These are phyloP conservation scores for Coemansia guatemalensis DNA, from an alignment of 192 early-diverging fungal species.

Conservation along the genomic window DNA sequence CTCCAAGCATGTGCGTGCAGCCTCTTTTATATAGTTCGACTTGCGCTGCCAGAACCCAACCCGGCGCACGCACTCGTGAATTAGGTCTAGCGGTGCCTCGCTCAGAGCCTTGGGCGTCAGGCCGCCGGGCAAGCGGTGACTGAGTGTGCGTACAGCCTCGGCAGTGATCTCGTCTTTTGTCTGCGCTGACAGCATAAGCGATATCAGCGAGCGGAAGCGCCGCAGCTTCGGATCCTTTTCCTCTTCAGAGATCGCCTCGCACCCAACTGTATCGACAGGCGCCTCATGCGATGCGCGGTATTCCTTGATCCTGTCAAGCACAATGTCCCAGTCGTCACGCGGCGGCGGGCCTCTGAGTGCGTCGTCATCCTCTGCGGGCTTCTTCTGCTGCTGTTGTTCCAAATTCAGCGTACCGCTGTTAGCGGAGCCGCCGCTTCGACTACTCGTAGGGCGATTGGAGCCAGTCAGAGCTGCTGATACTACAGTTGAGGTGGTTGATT, in stretches of 20 bases:
- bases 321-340: constrained; percentile 64
- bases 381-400: constrained; percentile 14
- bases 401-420: constrained; percentile 15
- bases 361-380: constrained; percentile 36
- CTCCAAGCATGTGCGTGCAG: constrained; percentile 71
- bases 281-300: constrained; percentile 67
- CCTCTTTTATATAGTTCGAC: constrained; percentile 74
- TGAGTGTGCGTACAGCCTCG: constrained; percentile 69
- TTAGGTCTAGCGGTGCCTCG: constrained; percentile 56
- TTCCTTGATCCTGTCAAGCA: constrained; percentile 63
- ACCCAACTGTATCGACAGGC: constrained; percentile 90
- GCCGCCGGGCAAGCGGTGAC: constrained; percentile 64
- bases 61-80: constrained; percentile 72
- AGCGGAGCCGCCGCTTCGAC: constrained; percentile 19
- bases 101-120: constrained; percentile 67
- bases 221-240: constrained; percentile 55
- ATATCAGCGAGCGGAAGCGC: constrained; percentile 81
- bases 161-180: constrained; percentile 90
- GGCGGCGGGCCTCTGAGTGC: constrained; percentile 43
- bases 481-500: constrained; percentile 46
- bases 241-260: constrained; percentile 66
- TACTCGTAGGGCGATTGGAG: constrained; percentile 30
- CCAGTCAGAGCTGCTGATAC: constrained; percentile 24
- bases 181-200: constrained; percentile 90
- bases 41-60: constrained; percentile 94